Percentiles rank a stretch among this genome's conserved stretches.
phyloP scores from a whole-genome alignment of 225 moss, liverwort and hornwort species.

The Polytrichum commune region DNA sequence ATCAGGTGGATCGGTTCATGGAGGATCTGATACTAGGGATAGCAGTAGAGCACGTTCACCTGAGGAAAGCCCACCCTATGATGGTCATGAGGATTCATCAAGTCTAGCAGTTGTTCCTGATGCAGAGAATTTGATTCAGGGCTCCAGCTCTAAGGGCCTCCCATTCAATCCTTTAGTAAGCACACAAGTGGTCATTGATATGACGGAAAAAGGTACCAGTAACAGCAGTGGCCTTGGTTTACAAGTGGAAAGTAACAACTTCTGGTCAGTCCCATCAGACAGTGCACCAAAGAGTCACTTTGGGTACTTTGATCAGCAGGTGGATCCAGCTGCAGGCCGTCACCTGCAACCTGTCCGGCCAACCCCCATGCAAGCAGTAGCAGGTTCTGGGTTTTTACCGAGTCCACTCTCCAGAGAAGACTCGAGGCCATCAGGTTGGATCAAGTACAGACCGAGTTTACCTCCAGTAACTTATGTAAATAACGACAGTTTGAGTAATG shows the following conservation, averaged over 20 bases:
- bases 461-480: constrained; percentile 48
- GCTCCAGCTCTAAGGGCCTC: constrained; percentile 39
- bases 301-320: constrained; percentile 46
- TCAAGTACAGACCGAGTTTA: constrained; percentile 43
- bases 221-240: constrained; percentile 49
- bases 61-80: constrained; percentile 37
- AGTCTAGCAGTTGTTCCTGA: constrained; percentile 57
- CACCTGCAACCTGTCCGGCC: constrained; percentile 83
- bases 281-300: constrained; percentile 45
- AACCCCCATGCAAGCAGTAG: constrained; percentile 75
- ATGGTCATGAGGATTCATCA: constrained; percentile 52
- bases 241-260: constrained; percentile 44
- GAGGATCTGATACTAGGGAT: constrained; percentile 54
- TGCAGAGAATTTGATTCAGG: constrained; percentile 42
- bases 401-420: constrained; percentile 59
- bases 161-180: constrained; percentile 40
- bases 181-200: constrained; percentile 29
- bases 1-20: constrained; percentile 63
- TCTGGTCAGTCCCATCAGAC: constrained; percentile 48
- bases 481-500: constrained; percentile 66
- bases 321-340: constrained; percentile 42
- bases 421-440: constrained; percentile 63
- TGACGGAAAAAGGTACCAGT: constrained; percentile 44
- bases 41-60: constrained; percentile 42
- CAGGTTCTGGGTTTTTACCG: constrained; percentile 62